Conservation (phyloP, 768 basidiomycete species). For the Boletus tomentosulus region DNA sequence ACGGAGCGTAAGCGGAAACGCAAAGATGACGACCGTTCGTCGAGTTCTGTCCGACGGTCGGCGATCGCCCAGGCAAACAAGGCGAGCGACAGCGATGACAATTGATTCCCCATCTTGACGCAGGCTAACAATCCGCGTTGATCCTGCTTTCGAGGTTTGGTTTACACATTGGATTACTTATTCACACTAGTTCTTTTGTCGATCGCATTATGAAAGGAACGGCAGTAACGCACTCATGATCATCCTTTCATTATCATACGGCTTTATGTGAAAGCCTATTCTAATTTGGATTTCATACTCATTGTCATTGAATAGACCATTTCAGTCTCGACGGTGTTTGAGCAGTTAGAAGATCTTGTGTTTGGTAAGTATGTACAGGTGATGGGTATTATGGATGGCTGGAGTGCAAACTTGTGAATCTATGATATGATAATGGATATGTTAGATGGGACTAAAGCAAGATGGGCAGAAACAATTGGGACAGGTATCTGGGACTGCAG, state of each 20-base stretch:
- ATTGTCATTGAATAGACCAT: neutral
- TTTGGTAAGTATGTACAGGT: neutral
- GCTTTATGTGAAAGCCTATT: neutral
- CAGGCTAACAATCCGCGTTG: neutral
- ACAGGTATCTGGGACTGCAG: conserved; percentile 18
- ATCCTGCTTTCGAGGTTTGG: conserved; percentile 1
- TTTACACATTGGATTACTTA: conserved; percentile 6
- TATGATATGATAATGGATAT: neutral
- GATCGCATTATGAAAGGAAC: conserved; percentile 1
- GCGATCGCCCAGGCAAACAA: conserved; percentile 3
- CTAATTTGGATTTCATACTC: conserved; percentile 10
- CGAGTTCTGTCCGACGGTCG: conserved; percentile 4
- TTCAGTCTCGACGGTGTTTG: neutral
- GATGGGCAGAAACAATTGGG: conserved; percentile 39
- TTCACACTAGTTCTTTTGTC: conserved; percentile 6
- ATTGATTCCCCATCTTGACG: conserved; percentile 4
- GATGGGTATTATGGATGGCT: neutral
- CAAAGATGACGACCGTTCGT: conserved; percentile 16
- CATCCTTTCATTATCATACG: conserved; percentile 7
- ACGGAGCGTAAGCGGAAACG: conserved; percentile 35
- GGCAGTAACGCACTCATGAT: neutral
- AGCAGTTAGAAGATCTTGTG: neutral
- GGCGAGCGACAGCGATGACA: conserved; percentile 26
- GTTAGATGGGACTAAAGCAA: conserved; percentile 42
- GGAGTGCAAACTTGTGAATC: too few relatives aligned